Evolutionary conservation across 2,329 filamentous ascomycete genomes (phyloP), one percentile per base, ranked within the genome.

Genomic region (Neodidymelliopsis sp.): DNA sequence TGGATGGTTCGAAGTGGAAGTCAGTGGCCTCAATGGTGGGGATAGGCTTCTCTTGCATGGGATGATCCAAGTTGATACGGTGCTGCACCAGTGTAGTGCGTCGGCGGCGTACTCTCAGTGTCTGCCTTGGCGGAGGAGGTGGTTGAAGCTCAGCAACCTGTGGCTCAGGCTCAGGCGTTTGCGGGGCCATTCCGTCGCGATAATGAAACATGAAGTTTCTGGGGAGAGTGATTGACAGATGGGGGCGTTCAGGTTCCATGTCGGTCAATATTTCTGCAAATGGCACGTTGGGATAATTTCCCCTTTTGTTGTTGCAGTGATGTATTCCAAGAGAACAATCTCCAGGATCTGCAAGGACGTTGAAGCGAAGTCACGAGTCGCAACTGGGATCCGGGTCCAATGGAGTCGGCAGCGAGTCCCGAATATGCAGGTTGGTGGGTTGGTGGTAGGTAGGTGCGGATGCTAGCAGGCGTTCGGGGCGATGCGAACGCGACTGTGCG

Each of bases 1-100:
- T 57, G 6, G 63, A 59, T 16, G 56, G 46, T 33, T 68, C 65
- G 6, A 62, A 63, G 22, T 69, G 66, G 19, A 63, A 54, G 33
- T 78, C 73, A 8, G 76, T 75, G 43, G 76, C 73, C 60, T 81
- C 79, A 36, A 82, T 80, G 16, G 76, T 80, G 8, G 79, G 79
- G 19, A 81, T 72, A 6, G 75, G 72, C 38, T 47, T 55, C 36
- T 65, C 58, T 10, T 60, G 33, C 33, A 66, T 60, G 49, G 72
- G 61, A 34, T 65, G 55, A n/a, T 63, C 59, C 23, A 62, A 40
- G 10, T 60, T 49, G 41, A 64, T 54, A 28, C 62, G 54, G 42
- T 65, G 62, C 22, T 61, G 51, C 11, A 65, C 63, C 30, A 65
- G 54, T 13, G 65, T 69, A 11, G 73, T 69, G 46, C 77, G 76